phyloP scores from a whole-genome alignment of 352 stramenopile species.

The Phytopythium kandeliae region DNA sequence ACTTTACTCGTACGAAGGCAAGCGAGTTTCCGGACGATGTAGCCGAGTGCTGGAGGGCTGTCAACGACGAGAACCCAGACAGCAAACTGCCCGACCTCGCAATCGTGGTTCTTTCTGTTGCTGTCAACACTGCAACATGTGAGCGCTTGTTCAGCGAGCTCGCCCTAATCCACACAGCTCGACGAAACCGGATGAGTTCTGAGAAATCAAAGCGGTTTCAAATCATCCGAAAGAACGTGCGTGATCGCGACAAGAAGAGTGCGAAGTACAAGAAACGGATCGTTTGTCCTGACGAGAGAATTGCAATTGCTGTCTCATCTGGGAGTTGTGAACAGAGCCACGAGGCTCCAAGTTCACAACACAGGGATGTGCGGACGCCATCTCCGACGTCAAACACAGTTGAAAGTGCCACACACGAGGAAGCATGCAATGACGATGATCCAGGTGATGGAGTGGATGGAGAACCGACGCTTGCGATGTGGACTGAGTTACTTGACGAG shows the following conservation, averaged over 20 bases:
- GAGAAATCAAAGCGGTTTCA: background rate
- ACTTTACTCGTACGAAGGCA: background rate
- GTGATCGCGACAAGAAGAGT: background rate
- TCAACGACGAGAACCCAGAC: background rate
- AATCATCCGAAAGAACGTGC: background rate
- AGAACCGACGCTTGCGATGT: background rate
- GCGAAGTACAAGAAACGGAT: background rate
- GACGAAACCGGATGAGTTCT: background rate
- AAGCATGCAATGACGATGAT: background rate
- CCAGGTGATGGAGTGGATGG: background rate
- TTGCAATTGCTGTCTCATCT: background rate
- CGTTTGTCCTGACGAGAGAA: background rate
- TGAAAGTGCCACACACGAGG: background rate
- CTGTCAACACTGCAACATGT: background rate
- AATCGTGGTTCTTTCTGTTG: background rate
- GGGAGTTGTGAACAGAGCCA: too few relatives aligned
- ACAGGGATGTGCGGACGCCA: too few relatives aligned
- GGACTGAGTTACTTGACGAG: background rate
- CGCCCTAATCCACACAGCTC: background rate
- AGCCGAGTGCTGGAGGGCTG: too few relatives aligned
- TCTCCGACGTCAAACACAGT: too few relatives aligned
- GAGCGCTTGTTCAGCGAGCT: background rate
- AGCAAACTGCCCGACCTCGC: background rate
- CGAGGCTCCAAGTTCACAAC: too few relatives aligned
- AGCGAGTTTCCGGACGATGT: too few relatives aligned